A percentile compares a stretch with the other conserved stretches of the same genome.
phyloP scores from a whole-genome alignment of 2,329 filamentous ascomycete species.

The Neodidymelliopsis sp. region DNA sequence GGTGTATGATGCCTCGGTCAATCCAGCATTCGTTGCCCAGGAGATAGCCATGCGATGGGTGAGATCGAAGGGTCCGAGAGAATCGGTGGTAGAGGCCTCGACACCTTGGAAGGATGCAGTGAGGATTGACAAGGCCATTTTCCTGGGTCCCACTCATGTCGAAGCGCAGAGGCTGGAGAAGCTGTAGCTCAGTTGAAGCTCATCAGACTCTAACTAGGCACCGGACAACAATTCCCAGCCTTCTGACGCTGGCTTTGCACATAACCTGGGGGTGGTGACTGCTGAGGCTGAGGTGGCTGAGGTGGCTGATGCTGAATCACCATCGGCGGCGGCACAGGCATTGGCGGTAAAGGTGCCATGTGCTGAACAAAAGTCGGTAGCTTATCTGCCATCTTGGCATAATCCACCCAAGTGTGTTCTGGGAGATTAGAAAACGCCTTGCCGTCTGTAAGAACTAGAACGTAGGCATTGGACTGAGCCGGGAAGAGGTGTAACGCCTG shows the following conservation, averaged over 20 bases:
- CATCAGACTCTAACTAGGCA: too few relatives aligned
- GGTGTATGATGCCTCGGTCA: slow-evolving; percentile 48
- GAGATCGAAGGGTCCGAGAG: background rate
- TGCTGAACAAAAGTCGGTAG: slow-evolving; percentile 33
- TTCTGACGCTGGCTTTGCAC: background rate
- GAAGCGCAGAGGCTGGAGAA: slow-evolving; percentile 7
- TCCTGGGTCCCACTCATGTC: slow-evolving; percentile 17
- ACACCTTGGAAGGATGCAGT: slow-evolving; percentile 16
- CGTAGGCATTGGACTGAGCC: slow-evolving; percentile 33
- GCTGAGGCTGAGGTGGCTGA: background rate
- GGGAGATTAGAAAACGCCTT: slow-evolving; percentile 44
- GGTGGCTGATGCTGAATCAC: background rate
- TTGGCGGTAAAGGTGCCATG: slow-evolving; percentile 32
- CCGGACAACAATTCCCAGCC: slow-evolving; percentile 6
- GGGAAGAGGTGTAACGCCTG: slow-evolving; percentile 44
- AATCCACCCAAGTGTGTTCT: slow-evolving; percentile 43
- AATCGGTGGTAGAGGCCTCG: background rate
- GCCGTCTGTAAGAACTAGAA: slow-evolving; percentile 36
- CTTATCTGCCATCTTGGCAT: slow-evolving; percentile 39
- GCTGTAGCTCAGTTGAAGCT: slow-evolving; percentile 3
- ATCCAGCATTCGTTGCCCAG: slow-evolving; percentile 39
- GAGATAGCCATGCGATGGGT: slow-evolving; percentile 51
- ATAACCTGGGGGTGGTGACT: background rate
- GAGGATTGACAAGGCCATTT: slow-evolving; percentile 28
- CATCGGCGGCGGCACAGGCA: slow-evolving; percentile 16